Base-by-base conservation (phyloP, 352 stramenopile genomes). In the Phytophthora sojae region DNA sequence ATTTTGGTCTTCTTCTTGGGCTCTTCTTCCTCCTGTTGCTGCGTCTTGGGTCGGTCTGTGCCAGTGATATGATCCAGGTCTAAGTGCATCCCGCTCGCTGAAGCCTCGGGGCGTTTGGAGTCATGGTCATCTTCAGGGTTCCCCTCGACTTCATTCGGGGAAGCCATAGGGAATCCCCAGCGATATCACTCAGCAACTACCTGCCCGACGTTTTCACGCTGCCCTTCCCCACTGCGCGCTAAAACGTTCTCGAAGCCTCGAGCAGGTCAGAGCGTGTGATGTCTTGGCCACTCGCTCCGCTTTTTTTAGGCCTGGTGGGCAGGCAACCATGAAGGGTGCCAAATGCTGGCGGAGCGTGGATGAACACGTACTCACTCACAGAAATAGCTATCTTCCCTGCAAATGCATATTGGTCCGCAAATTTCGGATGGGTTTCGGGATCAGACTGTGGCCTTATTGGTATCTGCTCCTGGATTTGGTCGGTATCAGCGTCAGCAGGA, bases 1-100 rank as follows among this genome's bases (percentile, higher is more conserved):
- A 80, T 69, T 47, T 89, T 89, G 25, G 63, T 32, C 57, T 86
- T 89, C 73, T 86, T 90, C 12, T 65, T 66, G 17, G 50, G 25
- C 14, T 65, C 55, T 51, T 69, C 68, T 15, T 60, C 63, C 11
- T 58, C 49, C 0, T 67, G 56, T 29, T 61, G 57, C 49, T 57
- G 14, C 7, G 52, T 21, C 19, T 55, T 51, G 25, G 12, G 26
- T 11, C 23, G 47, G 17, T 58, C 29, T 47, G 26, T 47, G 19
- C 15, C 58, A 14, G 66, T 57, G 29, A 81, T 67, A 14, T 61
- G 59, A 26, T 77, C 69, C 12, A 83, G 69, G 61, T 83, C 59
- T 4, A 80, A 35, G n/a, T 73, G 68, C 50, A 82, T 72, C 60
- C n/a, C 51, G 32, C 35, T 59, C 21, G 12, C 37, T 42, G 29